Evolutionary conservation across 1,284 basidiomycete genomes (phyloP), one percentile per base, ranked within the genome.

Genomic region (Pascua sp.): DNA sequence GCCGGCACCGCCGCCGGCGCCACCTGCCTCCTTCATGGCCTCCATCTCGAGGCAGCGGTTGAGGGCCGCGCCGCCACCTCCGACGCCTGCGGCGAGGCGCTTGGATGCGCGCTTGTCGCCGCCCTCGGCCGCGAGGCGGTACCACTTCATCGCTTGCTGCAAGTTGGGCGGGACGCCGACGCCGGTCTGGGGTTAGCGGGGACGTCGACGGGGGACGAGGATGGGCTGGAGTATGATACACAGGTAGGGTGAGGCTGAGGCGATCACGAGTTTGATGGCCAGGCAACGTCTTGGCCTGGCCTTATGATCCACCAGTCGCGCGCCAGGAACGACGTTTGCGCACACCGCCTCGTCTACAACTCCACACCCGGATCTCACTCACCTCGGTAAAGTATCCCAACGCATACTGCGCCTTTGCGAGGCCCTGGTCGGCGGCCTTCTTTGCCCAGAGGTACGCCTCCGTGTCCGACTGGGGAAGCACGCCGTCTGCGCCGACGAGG

Each of bases 381-480:
- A 81, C 81, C 79, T 98, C 95, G 59, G 89, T 85, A 76, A 98
- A 98, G 80, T 98, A 98, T 5, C 95, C 95, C 1, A 95, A 87
- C 13, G 95, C 94, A 68, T 98, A 98, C 85, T 94, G 89, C 7
- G 93, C 93, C 76, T 97, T 96, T 8, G 85, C 83, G 7, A 96
- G 81, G 2, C 90, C 91, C n/a, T 83, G 84, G 48, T 94, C 91
- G 24, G 90, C 91, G 42, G 92, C 91, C 70, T 86, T 90, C 80
- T 90, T 85, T 39, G 93, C 86, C 95, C 94, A 94, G 18, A 98
- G 80, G 76, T 88, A 98, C 10, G 94, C 95, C 73, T 98, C 94
- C 0, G 95, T 98, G 72, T 98, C 95, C 0, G 91, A 96, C 74
- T 98, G 96, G 1, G 95, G 95, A 37, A 98, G 83, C 9, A 98